A percentile compares a stretch with the other conserved stretches of the same genome.
These are phyloP conservation scores for Saposhnikovia divaricata DNA, from an alignment of 129 eudicot species.

Conservation along the genomic window DNA sequence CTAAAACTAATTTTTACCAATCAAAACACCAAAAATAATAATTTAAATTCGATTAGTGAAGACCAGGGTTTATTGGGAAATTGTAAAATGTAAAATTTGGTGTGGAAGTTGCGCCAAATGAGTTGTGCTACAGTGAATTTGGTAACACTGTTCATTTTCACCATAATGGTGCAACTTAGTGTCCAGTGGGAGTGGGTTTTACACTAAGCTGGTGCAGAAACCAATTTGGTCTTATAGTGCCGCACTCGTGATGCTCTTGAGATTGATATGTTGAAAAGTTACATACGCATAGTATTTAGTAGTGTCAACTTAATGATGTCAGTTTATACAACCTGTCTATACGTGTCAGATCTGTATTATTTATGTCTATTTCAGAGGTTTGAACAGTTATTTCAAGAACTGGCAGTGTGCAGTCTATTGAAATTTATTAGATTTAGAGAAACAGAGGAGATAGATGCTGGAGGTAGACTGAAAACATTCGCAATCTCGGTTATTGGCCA, in stretches of 20 bases:
- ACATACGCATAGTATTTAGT: neutral
- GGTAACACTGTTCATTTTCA: neutral
- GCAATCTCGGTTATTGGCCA: neutral
- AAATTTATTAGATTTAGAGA: too few relatives aligned
- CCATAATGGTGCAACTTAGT: neutral
- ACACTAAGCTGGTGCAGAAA: neutral
- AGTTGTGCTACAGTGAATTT: neutral
- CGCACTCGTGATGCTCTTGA: neutral
- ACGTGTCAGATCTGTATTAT: neutral
- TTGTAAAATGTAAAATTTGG: neutral
- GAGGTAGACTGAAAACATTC: too few relatives aligned
- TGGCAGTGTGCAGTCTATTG: too few relatives aligned
- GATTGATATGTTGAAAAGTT: neutral
- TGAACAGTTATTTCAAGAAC: too few relatives aligned
- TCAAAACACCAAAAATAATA: neutral
- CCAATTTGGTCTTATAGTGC: neutral
- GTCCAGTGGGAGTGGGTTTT: neutral
- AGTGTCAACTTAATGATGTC: neutral
- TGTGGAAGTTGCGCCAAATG: neutral
- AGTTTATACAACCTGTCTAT: neutral
- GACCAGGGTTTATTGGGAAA: neutral
- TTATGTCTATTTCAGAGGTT: too few relatives aligned
- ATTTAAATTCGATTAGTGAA: neutral
- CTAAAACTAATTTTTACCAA: neutral
- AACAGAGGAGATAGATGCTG: too few relatives aligned